Conservation (phyloP, 148 eudicot genomes). For the Limonium bicolor region DNA sequence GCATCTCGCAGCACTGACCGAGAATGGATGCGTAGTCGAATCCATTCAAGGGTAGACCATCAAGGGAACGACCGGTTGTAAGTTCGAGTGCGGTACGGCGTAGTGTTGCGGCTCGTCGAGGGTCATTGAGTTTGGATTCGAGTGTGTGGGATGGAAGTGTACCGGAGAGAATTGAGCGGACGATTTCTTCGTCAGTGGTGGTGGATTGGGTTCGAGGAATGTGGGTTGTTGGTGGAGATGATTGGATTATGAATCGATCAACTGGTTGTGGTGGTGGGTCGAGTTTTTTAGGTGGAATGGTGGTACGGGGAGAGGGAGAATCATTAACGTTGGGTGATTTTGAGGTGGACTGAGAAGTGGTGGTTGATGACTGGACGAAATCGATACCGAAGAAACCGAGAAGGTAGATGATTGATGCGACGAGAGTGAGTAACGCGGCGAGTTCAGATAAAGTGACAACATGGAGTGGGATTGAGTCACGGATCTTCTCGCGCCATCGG, state of each 20-base stretch:
- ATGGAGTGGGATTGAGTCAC: conserved; percentile 58
- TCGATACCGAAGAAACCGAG: conserved; percentile 69
- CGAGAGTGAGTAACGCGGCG: conserved; percentile 36
- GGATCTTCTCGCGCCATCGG: conserved; percentile 80
- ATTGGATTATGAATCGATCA: conserved; percentile 1
- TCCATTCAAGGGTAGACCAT: conserved; percentile 47
- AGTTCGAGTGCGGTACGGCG: conserved; percentile 63
- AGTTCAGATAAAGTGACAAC: conserved; percentile 56
- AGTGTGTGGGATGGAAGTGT: conserved; percentile 41
- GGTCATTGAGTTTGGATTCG: conserved; percentile 46
- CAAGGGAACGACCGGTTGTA: conserved; percentile 33
- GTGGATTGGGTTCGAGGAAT: conserved; percentile 1
- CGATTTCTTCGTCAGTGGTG: conserved; percentile 24
- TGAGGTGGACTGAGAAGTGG: too few species aligned
- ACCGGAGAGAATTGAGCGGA: conserved; percentile 40
- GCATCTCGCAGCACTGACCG: conserved; percentile 88
- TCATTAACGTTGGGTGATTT: too few species aligned
- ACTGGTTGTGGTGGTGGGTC: too few species aligned
- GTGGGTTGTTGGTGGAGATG: neutral
- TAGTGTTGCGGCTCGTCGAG: conserved; percentile 41
- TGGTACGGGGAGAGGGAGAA: too few species aligned
- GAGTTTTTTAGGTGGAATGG: too few species aligned
- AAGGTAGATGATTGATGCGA: conserved; percentile 65
- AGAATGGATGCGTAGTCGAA: conserved; percentile 63
- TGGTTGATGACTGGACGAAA: conserved; percentile 39